Percentiles rank a stretch among this genome's conserved stretches.
phyloP scores from a whole-genome alignment of 2,329 filamentous ascomycete species.

The Talaromyces verruculosus region DNA sequence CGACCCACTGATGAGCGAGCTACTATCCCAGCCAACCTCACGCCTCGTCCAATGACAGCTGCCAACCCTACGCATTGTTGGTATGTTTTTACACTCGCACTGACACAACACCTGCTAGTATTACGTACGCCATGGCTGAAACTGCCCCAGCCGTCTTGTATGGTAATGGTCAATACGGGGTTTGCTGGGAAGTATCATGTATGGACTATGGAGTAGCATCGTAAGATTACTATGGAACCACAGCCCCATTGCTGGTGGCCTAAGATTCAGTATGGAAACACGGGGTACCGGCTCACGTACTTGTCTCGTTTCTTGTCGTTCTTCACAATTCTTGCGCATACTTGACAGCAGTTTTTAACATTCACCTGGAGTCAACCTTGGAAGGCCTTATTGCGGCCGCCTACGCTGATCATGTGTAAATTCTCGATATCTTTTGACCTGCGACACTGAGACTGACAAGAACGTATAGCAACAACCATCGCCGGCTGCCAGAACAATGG shows the following conservation, averaged over 20 bases:
- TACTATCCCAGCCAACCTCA: neutral
- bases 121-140: neutral
- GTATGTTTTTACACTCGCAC: neutral
- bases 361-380: neutral
- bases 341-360: neutral
- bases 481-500: slow-evolving; percentile 10
- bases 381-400: neutral
- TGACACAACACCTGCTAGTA: neutral
- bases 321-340: neutral
- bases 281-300: neutral
- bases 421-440: no score
- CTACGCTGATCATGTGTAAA: slow-evolving; percentile 1
- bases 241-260: neutral
- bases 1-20: neutral
- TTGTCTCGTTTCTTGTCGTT: neutral
- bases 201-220: neutral
- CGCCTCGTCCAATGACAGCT: neutral
- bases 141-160: neutral
- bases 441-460: neutral
- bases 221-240: neutral
- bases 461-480: neutral
- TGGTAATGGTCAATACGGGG: neutral
- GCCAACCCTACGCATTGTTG: neutral
- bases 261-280: neutral
- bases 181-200: neutral